Percentiles rank a stretch among this genome's conserved stretches.
phyloP scores from a whole-genome alignment of 495 filamentous ascomycete species.

The Chaetomidium leptoderma region DNA sequence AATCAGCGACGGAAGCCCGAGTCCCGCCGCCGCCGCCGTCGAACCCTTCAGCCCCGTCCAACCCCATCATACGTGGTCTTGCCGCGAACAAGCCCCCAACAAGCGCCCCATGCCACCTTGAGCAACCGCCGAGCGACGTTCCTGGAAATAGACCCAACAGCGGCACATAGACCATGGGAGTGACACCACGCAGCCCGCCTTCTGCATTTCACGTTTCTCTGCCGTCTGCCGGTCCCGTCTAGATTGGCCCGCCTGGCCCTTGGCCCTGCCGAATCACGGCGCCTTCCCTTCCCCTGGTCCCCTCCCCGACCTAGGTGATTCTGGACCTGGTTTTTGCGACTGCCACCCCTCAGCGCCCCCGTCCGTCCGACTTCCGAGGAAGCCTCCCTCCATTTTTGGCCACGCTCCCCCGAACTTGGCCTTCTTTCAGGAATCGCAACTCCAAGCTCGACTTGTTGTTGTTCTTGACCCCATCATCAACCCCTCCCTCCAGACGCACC shows the following conservation, averaged over 20 bases:
- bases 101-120: constrained; percentile 10
- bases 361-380: constrained; percentile 1
- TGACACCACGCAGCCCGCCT: constrained; percentile 7
- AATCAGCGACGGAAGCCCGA: constrained; percentile 25
- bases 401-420: background rate
- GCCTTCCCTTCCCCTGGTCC: background rate
- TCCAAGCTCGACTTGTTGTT: constrained; percentile 2
- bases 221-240: constrained; percentile 7
- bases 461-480: constrained; percentile 1
- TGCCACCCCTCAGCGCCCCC: constrained; percentile 2
- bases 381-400: constrained; percentile 2
- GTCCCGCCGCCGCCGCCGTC: constrained; percentile 18
- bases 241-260: background rate
- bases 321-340: constrained; percentile 8
- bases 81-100: constrained; percentile 13
- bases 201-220: background rate
- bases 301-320: background rate
- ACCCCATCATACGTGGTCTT: constrained; percentile 22
- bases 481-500: constrained; percentile 15
- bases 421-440: background rate
- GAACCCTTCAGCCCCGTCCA: constrained; percentile 22
- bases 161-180: constrained; percentile 22
- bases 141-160: constrained; percentile 27
- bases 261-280: constrained; percentile 1
- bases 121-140: constrained; percentile 14